phyloP scores from a whole-genome alignment of 768 basidiomycete genomes.

The Mycena crocata region DNA sequence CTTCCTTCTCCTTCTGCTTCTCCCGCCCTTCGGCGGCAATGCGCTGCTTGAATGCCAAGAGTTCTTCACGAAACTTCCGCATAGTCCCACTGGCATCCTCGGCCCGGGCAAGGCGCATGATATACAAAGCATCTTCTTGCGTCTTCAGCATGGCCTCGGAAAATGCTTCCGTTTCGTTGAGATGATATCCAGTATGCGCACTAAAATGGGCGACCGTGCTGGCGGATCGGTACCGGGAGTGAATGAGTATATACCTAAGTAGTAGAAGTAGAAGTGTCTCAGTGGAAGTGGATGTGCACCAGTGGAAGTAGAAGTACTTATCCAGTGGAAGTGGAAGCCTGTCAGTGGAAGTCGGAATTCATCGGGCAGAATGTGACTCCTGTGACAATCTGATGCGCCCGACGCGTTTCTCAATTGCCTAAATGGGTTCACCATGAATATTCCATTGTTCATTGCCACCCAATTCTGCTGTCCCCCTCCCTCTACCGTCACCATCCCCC shows the following conservation, averaged over 20 bases:
- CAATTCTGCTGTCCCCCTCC: too few species aligned
- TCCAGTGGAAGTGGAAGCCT: too few species aligned
- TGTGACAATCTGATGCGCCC: too few species aligned
- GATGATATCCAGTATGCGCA: neutral
- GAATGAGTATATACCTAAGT: neutral
- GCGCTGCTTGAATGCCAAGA: neutral
- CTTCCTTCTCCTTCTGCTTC: neutral
- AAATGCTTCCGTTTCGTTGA: constrained; percentile 1
- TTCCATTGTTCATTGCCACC: too few species aligned
- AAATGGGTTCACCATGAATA: too few species aligned
- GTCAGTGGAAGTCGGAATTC: too few species aligned
- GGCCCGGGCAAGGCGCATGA: neutral
- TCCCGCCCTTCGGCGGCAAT: neutral
- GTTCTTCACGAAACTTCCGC: neutral
- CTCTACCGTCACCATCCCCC: too few species aligned
- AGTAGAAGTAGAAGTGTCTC: neutral
- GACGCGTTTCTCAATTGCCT: too few species aligned
- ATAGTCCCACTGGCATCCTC: neutral
- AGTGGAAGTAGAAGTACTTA: too few species aligned
- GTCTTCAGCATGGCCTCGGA: neutral
- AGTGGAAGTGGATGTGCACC: too few species aligned
- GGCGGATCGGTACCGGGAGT: neutral
- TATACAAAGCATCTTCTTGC: neutral
- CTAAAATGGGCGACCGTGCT: too few species aligned
- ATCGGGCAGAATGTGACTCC: too few species aligned